These are phyloP conservation scores for Bipolaris zeicola DNA, from an alignment of 2,329 filamentous ascomycete genomes.

Conservation along the genomic window DNA sequence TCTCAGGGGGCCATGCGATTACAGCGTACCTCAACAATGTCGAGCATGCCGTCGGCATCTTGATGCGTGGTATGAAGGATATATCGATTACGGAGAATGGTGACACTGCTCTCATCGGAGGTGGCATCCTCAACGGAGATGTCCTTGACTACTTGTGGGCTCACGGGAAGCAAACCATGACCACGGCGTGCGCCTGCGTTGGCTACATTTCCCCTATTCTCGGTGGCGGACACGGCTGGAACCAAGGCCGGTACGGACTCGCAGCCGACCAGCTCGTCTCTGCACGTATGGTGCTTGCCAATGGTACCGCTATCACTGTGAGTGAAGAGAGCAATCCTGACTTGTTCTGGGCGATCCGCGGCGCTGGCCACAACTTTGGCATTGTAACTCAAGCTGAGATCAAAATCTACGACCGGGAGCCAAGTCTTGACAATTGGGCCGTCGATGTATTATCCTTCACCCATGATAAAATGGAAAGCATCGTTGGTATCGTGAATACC, in stretches of 20 bases:
- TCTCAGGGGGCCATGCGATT: constrained; percentile 45
- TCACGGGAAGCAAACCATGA: constrained; percentile 34
- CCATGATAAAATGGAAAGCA: constrained; percentile 24
- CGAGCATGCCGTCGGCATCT: constrained; percentile 39
- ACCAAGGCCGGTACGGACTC: constrained; percentile 55
- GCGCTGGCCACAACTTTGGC: constrained; percentile 45
- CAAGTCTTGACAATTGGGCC: constrained; percentile 17
- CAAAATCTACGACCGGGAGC: constrained; percentile 23
- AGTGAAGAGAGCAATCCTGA: constrained; percentile 43
- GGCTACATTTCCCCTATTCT: constrained; percentile 64
- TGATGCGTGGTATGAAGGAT: constrained; percentile 32
- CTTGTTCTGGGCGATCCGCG: constrained; percentile 48
- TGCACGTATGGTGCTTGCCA: constrained; percentile 47
- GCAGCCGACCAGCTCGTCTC: constrained; percentile 33
- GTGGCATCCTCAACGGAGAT: constrained; percentile 32
- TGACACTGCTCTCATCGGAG: constrained; percentile 32
- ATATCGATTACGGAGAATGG: constrained; percentile 29
- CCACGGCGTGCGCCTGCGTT: constrained; percentile 30
- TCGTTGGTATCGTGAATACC: constrained; percentile 19
- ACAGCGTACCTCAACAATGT: constrained; percentile 29
- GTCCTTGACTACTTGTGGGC: constrained; percentile 33
- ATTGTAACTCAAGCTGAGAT: constrained; percentile 32
- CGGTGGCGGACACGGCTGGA: constrained; percentile 63
- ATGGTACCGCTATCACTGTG: constrained; percentile 40
- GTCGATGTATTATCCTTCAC: constrained; percentile 21